phyloP scores from a whole-genome alignment of 2,329 filamentous ascomycete genomes.

The Alternaria gaisen region DNA sequence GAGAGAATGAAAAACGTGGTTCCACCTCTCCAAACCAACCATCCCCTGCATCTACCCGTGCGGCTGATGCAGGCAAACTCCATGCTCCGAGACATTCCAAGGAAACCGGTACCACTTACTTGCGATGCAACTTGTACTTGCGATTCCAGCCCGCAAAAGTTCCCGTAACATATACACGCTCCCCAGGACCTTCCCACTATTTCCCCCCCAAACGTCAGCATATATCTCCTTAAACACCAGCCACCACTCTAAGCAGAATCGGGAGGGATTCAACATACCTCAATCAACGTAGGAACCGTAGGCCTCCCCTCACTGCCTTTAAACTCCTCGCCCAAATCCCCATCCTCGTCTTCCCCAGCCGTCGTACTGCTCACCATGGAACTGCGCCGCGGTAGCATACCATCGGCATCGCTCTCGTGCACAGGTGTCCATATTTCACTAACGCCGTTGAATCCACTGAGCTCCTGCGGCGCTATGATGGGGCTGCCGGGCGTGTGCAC shows the following conservation, averaged over 20 bases:
- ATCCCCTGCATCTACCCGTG: background rate
- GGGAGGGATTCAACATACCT: conserved; percentile 46
- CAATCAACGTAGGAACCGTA: conserved; percentile 82
- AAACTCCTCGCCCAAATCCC: conserved; percentile 71
- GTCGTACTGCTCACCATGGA: conserved; percentile 65
- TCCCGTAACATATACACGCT: conserved; percentile 95
- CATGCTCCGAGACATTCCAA: conserved; percentile 10
- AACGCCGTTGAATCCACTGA: background rate
- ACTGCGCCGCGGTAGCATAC: conserved; percentile 63
- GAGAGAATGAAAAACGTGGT: no score
- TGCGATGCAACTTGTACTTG: conserved; percentile 85
- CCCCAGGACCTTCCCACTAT: conserved; percentile 78
- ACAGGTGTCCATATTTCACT: conserved; percentile 55
- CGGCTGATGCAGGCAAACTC: background rate
- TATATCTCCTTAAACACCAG: no score
- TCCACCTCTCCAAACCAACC: no score
- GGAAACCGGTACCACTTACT: conserved; percentile 68
- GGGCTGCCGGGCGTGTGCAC: conserved; percentile 89
- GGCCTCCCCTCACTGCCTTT: conserved; percentile 71
- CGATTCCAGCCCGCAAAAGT: conserved; percentile 98
- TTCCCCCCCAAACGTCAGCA: no score
- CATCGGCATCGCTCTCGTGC: conserved; percentile 56
- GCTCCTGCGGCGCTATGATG: conserved; percentile 77
- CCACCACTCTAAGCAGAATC: no score
- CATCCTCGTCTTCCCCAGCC: conserved; percentile 72